Evolutionary conservation across 148 eudicot species (phyloP).

Genomic region (Camellia granthamiana): DNA sequence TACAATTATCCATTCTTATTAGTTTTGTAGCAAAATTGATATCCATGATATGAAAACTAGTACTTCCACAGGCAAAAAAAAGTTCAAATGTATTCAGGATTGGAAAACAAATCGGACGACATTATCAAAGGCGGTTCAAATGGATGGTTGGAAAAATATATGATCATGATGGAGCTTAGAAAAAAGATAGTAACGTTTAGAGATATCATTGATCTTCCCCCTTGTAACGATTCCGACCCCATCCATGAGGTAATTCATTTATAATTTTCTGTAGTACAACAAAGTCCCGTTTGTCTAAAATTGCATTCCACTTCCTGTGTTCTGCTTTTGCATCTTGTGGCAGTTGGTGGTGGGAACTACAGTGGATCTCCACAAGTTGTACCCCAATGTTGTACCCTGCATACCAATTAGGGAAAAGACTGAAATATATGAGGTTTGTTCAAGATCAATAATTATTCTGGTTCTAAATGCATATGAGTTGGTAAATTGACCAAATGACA

Average conservation of each 20-base stretch:
- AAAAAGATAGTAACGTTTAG: slow-evolving; percentile 57
- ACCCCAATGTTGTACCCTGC: slow-evolving; percentile 49
- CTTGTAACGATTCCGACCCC: slow-evolving; percentile 49
- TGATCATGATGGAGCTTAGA: slow-evolving; percentile 53
- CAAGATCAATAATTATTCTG: background rate
- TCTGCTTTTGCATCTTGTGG: background rate
- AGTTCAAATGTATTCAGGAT: background rate
- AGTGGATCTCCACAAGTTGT: slow-evolving; percentile 59
- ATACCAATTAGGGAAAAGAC: slow-evolving; percentile 36
- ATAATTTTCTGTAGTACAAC: background rate
- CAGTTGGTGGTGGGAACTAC: slow-evolving; percentile 63
- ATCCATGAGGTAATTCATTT: slow-evolving; percentile 47
- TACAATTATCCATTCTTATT: background rate
- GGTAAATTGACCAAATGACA: background rate
- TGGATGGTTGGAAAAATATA: slow-evolving; percentile 38
- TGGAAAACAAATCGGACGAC: background rate
- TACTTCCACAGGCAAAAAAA: background rate
- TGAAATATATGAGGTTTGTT: slow-evolving; percentile 53
- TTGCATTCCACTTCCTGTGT: background rate
- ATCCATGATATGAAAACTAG: background rate
- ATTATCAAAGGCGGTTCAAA: slow-evolving; percentile 21
- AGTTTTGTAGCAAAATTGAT: background rate
- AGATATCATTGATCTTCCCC: slow-evolving; percentile 71
- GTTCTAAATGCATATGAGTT: background rate
- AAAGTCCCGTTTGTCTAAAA: background rate